These are phyloP conservation scores for Solanum hybrid DNA, from an alignment of 305 asterid species.

Conservation along the genomic window DNA sequence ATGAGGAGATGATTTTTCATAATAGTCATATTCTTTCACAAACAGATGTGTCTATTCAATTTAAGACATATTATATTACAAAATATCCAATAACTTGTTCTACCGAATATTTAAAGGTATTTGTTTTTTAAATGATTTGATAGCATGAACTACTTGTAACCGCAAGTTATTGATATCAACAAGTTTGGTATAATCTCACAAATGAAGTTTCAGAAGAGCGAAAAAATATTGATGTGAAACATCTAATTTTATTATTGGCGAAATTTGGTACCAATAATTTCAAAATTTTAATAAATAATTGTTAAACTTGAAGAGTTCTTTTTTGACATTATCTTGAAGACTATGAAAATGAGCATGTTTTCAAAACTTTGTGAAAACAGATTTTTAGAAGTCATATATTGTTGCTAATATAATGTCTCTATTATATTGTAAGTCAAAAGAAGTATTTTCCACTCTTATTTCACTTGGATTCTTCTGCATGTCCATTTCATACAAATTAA, in stretches of 20 bases:
- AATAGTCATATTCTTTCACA: background rate
- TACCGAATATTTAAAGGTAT: background rate
- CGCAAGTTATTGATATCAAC: background rate
- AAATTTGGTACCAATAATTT: background rate
- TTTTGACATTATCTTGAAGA: background rate
- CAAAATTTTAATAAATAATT: background rate
- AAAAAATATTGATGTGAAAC: background rate
- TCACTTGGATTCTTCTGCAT: background rate
- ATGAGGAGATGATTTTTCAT: background rate
- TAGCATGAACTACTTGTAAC: background rate
- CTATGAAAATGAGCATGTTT: background rate
- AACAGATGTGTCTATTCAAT: too few relatives aligned
- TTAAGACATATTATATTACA: background rate
- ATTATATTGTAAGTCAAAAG: background rate
- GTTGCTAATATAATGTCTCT: background rate
- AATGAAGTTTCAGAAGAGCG: accelerated
- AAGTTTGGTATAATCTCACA: background rate
- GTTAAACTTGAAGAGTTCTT: background rate
- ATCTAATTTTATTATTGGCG: background rate
- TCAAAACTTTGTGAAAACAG: background rate
- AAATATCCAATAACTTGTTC: background rate
- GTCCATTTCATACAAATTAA: background rate
- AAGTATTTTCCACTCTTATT: background rate
- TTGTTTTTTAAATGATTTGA: background rate
- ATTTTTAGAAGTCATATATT: background rate